phyloP scores from a whole-genome alignment of 2,329 filamentous ascomycete species.

The Pseudogymnoascus pannorum region DNA sequence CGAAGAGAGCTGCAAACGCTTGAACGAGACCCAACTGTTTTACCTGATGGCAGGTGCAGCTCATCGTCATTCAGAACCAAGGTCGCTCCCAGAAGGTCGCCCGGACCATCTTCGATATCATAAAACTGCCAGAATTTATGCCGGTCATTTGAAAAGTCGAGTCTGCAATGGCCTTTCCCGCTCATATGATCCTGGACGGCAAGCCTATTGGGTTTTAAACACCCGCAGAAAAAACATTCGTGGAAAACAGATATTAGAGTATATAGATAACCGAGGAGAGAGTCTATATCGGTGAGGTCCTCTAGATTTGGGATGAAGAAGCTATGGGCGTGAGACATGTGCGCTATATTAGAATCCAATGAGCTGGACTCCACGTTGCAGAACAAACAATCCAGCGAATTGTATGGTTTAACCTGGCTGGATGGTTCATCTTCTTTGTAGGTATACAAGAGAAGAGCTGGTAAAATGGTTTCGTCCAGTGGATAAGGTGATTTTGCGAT shows the following conservation, averaged over 20 bases:
- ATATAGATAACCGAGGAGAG: slow-evolving; percentile 41
- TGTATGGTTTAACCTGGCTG: slow-evolving; percentile 19
- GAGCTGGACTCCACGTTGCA: slow-evolving; percentile 28
- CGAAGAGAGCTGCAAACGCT: slow-evolving; percentile 10
- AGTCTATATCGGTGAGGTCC: slow-evolving; percentile 40
- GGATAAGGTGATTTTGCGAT: not conserved
- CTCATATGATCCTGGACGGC: slow-evolving; percentile 46
- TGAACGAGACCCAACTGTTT: slow-evolving; percentile 28
- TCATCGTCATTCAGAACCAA: slow-evolving; percentile 24
- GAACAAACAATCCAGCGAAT: slow-evolving; percentile 35
- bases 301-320: slow-evolving; percentile 36
- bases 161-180: slow-evolving; percentile 40
- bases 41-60: slow-evolving; percentile 32
- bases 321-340: slow-evolving; percentile 44
- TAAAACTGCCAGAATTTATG: slow-evolving; percentile 38
- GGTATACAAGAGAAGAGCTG: not conserved
- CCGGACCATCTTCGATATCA: slow-evolving; percentile 22
- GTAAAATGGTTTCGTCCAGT: not conserved
- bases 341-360: slow-evolving; percentile 34
- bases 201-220: slow-evolving; percentile 34
- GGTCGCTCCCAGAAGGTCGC: not conserved
- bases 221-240: slow-evolving; percentile 46
- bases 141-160: slow-evolving; percentile 32
- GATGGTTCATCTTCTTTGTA: not conserved
- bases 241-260: slow-evolving; percentile 41